Evolutionary conservation across 1,139 yeast species (phyloP).

Genomic region (Debaryomycetaceae sp.): DNA sequence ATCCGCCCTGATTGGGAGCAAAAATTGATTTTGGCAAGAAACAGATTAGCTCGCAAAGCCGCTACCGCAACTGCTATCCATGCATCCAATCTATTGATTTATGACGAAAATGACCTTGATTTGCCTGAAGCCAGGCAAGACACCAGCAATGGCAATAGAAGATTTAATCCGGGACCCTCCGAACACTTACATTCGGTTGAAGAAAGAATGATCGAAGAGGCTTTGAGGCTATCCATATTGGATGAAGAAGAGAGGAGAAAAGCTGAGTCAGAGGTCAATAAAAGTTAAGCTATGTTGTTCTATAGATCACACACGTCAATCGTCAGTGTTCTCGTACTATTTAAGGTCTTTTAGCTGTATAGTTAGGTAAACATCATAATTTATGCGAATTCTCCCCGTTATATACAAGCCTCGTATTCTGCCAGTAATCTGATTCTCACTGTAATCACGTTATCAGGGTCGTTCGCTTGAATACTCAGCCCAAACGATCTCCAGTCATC

Average conservation of each 20-base stretch:
- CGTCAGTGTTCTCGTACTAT: too few relatives aligned
- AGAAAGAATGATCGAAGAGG: slow-evolving; percentile 81
- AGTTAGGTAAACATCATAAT: too few relatives aligned
- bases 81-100: slow-evolving; percentile 64
- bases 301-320: not conserved
- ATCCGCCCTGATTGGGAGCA: slow-evolving; percentile 93
- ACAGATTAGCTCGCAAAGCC: slow-evolving; percentile 75
- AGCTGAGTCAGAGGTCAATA: slow-evolving; percentile 12
- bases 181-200: slow-evolving; percentile 41
- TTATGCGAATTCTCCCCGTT: too few relatives aligned
- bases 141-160: slow-evolving; percentile 7
- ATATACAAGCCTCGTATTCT: too few relatives aligned
- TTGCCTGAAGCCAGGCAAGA: slow-evolving; percentile 12
- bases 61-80: slow-evolving; percentile 96
- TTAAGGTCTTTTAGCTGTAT: too few relatives aligned
- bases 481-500: too few relatives aligned
- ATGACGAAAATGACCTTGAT: slow-evolving; percentile 21
- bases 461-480: too few relatives aligned
- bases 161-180: slow-evolving; percentile 8
- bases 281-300: not conserved
- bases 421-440: too few relatives aligned
- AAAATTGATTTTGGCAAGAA: slow-evolving; percentile 66
- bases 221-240: slow-evolving; percentile 66
- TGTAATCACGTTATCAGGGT: too few relatives aligned
- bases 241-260: slow-evolving; percentile 61